These are phyloP conservation scores for Moringa oleifera DNA, from an alignment of 345 rosid species.

Conservation along the genomic window DNA sequence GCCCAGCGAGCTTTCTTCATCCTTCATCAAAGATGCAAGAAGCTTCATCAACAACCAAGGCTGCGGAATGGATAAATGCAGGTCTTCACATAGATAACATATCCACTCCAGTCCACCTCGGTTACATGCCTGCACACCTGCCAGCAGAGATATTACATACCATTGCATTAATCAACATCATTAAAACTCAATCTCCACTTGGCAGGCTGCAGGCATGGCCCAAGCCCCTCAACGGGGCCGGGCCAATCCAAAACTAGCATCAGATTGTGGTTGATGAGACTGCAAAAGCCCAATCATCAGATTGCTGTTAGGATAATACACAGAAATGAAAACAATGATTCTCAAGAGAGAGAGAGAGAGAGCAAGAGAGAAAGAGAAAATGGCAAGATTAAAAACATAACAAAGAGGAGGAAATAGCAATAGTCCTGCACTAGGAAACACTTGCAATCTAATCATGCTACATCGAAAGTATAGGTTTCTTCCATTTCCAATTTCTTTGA, in stretches of 20 bases:
- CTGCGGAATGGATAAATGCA: constrained; percentile 13
- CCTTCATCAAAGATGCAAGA: constrained; percentile 20
- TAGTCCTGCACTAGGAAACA: too few species aligned
- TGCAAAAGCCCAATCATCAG: constrained; percentile 17
- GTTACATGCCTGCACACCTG: constrained; percentile 63
- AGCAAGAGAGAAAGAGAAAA: too few species aligned
- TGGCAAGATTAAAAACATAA: background rate
- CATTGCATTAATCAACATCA: constrained; percentile 10
- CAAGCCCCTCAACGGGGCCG: constrained; percentile 95
- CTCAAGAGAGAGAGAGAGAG: background rate
- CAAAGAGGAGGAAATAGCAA: background rate
- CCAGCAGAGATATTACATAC: constrained; percentile 20
- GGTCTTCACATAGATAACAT: background rate
- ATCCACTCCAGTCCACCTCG: constrained; percentile 37
- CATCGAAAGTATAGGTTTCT: background rate
- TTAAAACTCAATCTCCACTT: constrained; percentile 22
- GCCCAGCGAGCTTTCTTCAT: constrained; percentile 28
- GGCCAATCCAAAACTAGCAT: constrained; percentile 76
- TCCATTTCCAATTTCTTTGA: too few species aligned
- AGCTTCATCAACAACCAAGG: constrained; percentile 28
- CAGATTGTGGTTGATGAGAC: constrained; percentile 67
- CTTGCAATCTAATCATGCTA: background rate
- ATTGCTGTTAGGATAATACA: background rate
- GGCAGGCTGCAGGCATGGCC: constrained; percentile 85
- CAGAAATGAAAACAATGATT: background rate